Evolutionary conservation across 2,329 filamentous ascomycete species (phyloP).

Genomic region (Alternaria sp.): DNA sequence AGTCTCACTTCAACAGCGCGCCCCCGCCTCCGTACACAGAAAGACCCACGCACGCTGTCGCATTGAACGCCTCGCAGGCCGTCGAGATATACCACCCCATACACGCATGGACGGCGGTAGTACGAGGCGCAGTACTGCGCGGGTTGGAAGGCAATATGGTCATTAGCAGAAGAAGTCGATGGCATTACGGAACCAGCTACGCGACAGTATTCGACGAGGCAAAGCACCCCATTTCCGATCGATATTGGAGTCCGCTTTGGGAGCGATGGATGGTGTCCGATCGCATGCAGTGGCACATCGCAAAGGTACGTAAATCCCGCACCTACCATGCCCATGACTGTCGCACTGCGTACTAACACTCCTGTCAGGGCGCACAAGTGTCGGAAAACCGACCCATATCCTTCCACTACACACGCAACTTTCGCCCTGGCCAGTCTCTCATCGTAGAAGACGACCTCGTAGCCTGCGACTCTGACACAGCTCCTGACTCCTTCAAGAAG

Average conservation of each 20-base stretch:
- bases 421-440: conserved; percentile 78
- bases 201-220: conserved; percentile 81
- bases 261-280: conserved; percentile 85
- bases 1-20: conserved; percentile 69
- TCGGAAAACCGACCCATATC: conserved; percentile 78
- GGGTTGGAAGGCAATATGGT: conserved; percentile 83
- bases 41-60: conserved; percentile 70
- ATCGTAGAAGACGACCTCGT: conserved; percentile 83
- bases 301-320: conserved; percentile 63
- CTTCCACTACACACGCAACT: conserved; percentile 88
- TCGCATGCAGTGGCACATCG: conserved; percentile 87
- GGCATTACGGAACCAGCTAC: conserved; percentile 83
- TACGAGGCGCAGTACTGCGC: conserved; percentile 77
- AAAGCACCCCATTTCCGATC: conserved; percentile 75
- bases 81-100: conserved; percentile 85
- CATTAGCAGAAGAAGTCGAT: conserved; percentile 75
- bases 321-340: not conserved
- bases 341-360: conserved; percentile 13
- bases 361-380: conserved; percentile 72
- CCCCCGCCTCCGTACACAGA: conserved; percentile 70
- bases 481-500: conserved; percentile 62
- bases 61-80: conserved; percentile 62
- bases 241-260: conserved; percentile 83
- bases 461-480: conserved; percentile 74
- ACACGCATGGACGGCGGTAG: conserved; percentile 83